A percentile compares a stretch with the other conserved stretches of the same genome.
These are phyloP conservation scores for Hansenula lynferdii DNA, from an alignment of 1,139 yeast species.

Conservation along the genomic window DNA sequence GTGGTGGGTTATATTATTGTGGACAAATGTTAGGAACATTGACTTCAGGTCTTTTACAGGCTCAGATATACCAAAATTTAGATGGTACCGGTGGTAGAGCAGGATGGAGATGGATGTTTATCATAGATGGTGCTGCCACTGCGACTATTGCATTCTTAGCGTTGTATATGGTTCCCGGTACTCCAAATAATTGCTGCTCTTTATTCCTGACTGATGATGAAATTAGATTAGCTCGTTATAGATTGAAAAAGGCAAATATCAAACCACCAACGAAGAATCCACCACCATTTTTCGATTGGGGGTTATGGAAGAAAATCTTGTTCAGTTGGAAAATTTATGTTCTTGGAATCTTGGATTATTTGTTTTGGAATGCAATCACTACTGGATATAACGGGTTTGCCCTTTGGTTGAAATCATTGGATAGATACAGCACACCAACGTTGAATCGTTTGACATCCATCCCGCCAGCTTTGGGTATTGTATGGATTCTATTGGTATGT, in stretches of 20 bases:
- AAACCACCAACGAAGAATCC: slow-evolving; percentile 8
- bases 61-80: slow-evolving; percentile 45
- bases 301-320: slow-evolving; percentile 40
- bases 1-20: slow-evolving; percentile 29
- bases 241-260: slow-evolving; percentile 13
- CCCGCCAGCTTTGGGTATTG: slow-evolving; percentile 31
- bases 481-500: slow-evolving; percentile 27
- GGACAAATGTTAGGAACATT: slow-evolving; percentile 46
- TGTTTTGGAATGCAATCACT: slow-evolving; percentile 51
- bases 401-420: slow-evolving; percentile 29
- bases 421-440: slow-evolving; percentile 24
- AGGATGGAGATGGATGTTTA: slow-evolving; percentile 79
- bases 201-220: slow-evolving; percentile 32
- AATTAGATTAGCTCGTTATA: slow-evolving; percentile 26
- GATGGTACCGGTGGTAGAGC: slow-evolving; percentile 49
- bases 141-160: slow-evolving; percentile 43
- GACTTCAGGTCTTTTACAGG: slow-evolving; percentile 54
- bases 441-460: slow-evolving; percentile 28
- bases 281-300: slow-evolving; percentile 24
- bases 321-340: slow-evolving; percentile 47
- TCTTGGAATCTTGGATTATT: slow-evolving; percentile 40
- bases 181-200: slow-evolving; percentile 57
- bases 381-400: slow-evolving; percentile 30
- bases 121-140: slow-evolving; percentile 57
- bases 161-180: slow-evolving; percentile 59